Conservation (phyloP, 2,329 filamentous ascomycete genomes). For the Colletotrichum sp. region DNA sequence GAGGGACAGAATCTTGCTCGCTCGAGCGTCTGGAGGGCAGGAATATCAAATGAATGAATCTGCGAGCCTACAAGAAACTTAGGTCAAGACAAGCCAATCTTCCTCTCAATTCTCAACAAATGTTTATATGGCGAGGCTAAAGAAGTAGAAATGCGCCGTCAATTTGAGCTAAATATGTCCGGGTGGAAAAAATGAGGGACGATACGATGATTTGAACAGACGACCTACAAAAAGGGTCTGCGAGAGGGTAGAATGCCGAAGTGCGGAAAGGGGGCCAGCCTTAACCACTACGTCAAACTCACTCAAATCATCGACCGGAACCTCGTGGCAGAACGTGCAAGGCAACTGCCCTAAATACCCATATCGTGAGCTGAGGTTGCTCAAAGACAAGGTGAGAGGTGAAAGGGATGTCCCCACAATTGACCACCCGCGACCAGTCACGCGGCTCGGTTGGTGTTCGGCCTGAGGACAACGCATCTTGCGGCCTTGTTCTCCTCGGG, state of each 20-base stretch:
- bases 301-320: not conserved
- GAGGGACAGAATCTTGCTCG: too few relatives aligned
- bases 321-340: not conserved
- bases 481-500: not conserved
- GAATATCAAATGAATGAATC: too few relatives aligned
- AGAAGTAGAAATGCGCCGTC: too few relatives aligned
- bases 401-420: not conserved
- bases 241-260: not conserved
- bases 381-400: not conserved
- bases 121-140: too few relatives aligned
- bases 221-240: not conserved
- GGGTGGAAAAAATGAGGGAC: too few relatives aligned
- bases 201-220: not conserved
- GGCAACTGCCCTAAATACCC: not conserved
- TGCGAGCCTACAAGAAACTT: too few relatives aligned
- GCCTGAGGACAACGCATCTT: not conserved
- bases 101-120: too few relatives aligned
- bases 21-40: too few relatives aligned
- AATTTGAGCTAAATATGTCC: too few relatives aligned
- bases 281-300: not conserved
- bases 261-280: not conserved
- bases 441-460: not conserved
- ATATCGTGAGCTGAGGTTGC: not conserved
- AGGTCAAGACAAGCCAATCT: too few relatives aligned
- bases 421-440: not conserved